phyloP scores from a whole-genome alignment of 2,329 filamentous ascomycete species.

The Alternaria sp. region DNA sequence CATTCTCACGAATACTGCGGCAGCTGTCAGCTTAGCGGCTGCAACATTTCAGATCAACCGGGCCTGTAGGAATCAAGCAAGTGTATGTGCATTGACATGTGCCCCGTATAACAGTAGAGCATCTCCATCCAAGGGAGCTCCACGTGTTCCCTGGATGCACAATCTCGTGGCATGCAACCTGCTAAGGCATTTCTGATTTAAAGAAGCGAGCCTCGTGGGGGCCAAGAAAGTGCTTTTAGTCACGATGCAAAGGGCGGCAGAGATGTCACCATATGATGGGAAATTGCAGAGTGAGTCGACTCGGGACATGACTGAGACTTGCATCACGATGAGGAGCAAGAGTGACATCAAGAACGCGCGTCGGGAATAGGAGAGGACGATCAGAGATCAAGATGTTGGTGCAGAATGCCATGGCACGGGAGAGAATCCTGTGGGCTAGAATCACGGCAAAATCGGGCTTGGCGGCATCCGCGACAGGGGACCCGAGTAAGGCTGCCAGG shows the following conservation, averaged over 20 bases:
- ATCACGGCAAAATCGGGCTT: conserved; percentile 1
- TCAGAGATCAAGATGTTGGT: not conserved
- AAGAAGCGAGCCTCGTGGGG: not conserved
- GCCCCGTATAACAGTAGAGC: not conserved
- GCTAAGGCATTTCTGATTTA: not conserved
- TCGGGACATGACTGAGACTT: not conserved
- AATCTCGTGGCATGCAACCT: not conserved
- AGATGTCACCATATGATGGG: not conserved
- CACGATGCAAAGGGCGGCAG: not conserved
- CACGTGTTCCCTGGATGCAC: not conserved
- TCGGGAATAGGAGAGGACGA: not conserved
- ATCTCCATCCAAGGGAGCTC: not conserved
- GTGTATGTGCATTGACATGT: not conserved
- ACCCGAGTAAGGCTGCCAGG: not conserved
- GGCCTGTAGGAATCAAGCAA: not conserved
- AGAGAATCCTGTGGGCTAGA: not conserved
- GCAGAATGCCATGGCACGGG: not conserved
- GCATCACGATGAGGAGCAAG: not conserved
- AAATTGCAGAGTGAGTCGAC: not conserved
- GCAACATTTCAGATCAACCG: not conserved
- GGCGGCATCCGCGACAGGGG: not conserved
- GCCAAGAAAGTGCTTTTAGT: not conserved
- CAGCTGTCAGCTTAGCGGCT: not conserved
- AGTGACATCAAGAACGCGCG: conserved; percentile 1
- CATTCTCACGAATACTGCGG: not conserved